These are phyloP conservation scores for Salix koriyanagi DNA, from an alignment of 345 rosid species.

Conservation along the genomic window DNA sequence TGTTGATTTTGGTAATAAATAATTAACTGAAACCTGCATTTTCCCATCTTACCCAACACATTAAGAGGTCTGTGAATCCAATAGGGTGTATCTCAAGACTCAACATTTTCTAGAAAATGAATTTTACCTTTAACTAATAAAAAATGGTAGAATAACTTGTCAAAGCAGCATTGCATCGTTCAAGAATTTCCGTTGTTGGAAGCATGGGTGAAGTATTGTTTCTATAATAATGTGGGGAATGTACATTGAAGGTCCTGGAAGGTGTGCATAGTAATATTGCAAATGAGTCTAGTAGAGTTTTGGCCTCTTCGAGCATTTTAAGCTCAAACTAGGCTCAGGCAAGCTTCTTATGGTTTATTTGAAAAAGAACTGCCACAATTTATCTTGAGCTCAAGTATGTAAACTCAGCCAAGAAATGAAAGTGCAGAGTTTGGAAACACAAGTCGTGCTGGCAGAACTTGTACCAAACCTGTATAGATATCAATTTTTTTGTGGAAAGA, in stretches of 20 bases:
- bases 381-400: neutral
- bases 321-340: neutral
- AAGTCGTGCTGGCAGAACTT: neutral
- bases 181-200: neutral
- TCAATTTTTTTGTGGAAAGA: neutral
- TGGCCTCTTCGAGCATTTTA: neutral
- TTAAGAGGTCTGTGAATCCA: neutral
- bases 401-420: neutral
- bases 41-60: neutral
- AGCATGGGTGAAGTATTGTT: neutral
- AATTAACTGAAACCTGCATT: neutral
- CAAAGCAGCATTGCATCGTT: neutral
- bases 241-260: neutral
- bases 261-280: neutral
- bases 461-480: neutral
- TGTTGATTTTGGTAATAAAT: constrained; percentile 73
- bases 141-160: neutral
- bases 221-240: neutral
- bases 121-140: neutral
- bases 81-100: neutral
- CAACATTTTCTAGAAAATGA: neutral
- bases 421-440: neutral
- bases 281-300: neutral
- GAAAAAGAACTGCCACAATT: neutral
- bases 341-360: neutral